Percentiles rank a stretch among this genome's conserved stretches.
Conservation (phyloP, 1,284 basidiomycete species). For the Rhodotorula sp. region DNA sequence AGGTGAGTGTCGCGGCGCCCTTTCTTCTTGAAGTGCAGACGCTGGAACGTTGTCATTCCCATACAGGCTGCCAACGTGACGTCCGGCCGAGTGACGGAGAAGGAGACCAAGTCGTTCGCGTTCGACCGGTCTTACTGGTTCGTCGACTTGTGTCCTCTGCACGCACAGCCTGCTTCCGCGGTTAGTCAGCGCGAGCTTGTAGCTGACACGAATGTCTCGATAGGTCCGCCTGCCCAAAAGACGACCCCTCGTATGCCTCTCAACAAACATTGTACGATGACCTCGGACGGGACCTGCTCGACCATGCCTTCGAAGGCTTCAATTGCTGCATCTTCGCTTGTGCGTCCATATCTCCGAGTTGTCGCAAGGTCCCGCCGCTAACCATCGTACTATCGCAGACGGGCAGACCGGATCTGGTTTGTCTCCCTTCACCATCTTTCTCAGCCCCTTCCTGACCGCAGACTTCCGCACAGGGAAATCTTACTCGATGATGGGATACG, state of each 20-base stretch:
- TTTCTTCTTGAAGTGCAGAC: too few relatives aligned
- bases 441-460: background rate
- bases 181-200: background rate
- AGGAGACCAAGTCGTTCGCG: slow-evolving; percentile 82
- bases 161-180: background rate
- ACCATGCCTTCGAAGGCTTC: slow-evolving; percentile 94
- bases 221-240: slow-evolving; percentile 80
- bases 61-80: slow-evolving; percentile 14
- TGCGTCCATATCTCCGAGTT: too few relatives aligned
- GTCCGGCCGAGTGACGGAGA: slow-evolving; percentile 55
- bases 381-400: slow-evolving; percentile 7
- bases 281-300: slow-evolving; percentile 87
- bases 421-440: slow-evolving; percentile 4
- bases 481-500: slow-evolving; percentile 93
- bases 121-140: slow-evolving; percentile 88
- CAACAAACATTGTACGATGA: slow-evolving; percentile 94
- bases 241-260: slow-evolving; percentile 83
- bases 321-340: slow-evolving; percentile 97
- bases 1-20: background rate
- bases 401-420: slow-evolving; percentile 45
- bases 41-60: too few relatives aligned
- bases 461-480: slow-evolving; percentile 38
- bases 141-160: background rate
- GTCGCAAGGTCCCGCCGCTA: too few relatives aligned
- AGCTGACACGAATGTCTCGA: background rate